A percentile compares a stretch with the other conserved stretches of the same genome.
These are phyloP conservation scores for Beauveria rudraprayagi DNA, from an alignment of 2,329 filamentous ascomycete species.

Conservation along the genomic window DNA sequence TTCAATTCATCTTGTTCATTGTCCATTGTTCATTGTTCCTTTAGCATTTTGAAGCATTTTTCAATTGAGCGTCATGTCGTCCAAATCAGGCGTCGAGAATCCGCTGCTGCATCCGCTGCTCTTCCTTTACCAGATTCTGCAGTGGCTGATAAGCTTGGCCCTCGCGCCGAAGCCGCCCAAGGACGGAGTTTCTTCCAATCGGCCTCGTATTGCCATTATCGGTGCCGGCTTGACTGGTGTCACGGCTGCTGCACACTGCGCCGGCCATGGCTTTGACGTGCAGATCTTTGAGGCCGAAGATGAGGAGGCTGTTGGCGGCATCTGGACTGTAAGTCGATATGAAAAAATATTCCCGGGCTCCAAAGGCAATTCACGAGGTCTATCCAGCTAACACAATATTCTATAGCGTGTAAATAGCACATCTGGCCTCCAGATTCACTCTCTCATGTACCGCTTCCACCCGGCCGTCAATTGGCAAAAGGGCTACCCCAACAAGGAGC, in stretches of 20 bases:
- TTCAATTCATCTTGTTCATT: not conserved
- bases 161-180: conserved; percentile 64
- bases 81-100: conserved; percentile 27
- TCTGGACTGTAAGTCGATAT: conserved; percentile 59
- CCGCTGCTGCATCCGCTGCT: conserved; percentile 45
- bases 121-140: conserved; percentile 56
- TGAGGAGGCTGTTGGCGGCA: conserved; percentile 62
- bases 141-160: conserved; percentile 55
- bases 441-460: conserved; percentile 81
- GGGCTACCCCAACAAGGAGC: conserved; percentile 69
- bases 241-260: conserved; percentile 71
- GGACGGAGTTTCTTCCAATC: conserved; percentile 44
- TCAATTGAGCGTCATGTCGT: conserved; percentile 22
- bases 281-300: conserved; percentile 67
- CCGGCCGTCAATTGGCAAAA: conserved; percentile 66
- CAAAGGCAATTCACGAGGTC: not conserved
- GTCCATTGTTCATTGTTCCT: not conserved
- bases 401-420: conserved; percentile 68
- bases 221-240: conserved; percentile 67
- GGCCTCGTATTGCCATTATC: conserved; percentile 61
- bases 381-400: not conserved
- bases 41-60: not conserved
- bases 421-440: conserved; percentile 75
- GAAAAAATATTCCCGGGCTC: not conserved
- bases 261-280: conserved; percentile 79